Evolutionary conservation across 176 grass and related monocot genomes (phyloP), one percentile per base, ranked within the genome.

Genomic region (Carex parvula): DNA sequence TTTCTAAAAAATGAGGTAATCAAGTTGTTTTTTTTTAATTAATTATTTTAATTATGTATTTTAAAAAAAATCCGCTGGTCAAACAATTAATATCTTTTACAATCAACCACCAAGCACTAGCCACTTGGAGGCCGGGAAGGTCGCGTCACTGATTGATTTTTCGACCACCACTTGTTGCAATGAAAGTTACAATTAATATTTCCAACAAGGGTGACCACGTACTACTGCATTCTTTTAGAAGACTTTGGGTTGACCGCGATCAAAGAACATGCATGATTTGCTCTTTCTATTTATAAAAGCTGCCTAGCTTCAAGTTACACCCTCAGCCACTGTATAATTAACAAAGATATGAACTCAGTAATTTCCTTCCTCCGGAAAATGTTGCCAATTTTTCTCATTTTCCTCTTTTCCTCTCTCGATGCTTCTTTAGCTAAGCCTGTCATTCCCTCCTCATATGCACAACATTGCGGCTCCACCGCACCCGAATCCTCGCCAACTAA

Each of bases 381-480:
- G 48, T 29, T 76, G 5, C 72, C 21, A 55, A 30, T 55, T 30
- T 54, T 55, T 29, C 72, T 76, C 21, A 16, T 14, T 16, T 30
- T 79, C 68, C 24, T 18, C 60, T 17, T 33, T 76, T 18, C 6
- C 42, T 37, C 35, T 79, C 66, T 42, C 26, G 13, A 76, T 56
- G 29, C n/a, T 15, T 76, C 46, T 55, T 76, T 76, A 48, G 72
- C 72, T 54, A 76, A 75, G 72, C 5, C 46, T 6, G 26, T 59
- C 30, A 60, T 56, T 16, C 50, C 89, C 70, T 5, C 42, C 58
- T 8, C 55, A 15, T 94, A 94, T 87, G 35, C 95, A 60, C 80
- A 29, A 15, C 86, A 89, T 55, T 98, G 92, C 84, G 46, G 54
- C n/a, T 13, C 84, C 37, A 60, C 80, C 35, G 70, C 70, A 16